Evolutionary conservation across 1,139 yeast genomes (phyloP), one percentile per base, ranked within the genome.

Genomic region (Wickerhamomyces sp.): DNA sequence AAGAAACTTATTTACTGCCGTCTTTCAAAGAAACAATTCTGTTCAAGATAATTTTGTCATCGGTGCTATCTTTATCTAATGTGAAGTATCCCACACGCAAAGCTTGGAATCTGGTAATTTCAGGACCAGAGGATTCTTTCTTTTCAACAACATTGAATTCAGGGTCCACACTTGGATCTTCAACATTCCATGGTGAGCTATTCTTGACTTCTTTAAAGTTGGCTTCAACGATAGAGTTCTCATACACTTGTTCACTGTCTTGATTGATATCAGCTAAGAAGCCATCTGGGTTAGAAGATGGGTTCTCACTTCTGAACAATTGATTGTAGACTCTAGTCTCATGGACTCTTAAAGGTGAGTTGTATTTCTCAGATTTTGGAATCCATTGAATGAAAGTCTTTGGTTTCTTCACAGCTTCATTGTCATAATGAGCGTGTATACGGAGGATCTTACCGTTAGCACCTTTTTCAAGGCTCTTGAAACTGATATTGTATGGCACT

Each of bases 331-430:
- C 73, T 63, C 98, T 79, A 21, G 90, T 87, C 64, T 92, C 96
- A 28, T 73, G 64, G 41, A 94, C 63, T 36, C 63, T 63, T 20
- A 82, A 69, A 7, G 89, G 89, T 7, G 88, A 79, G 35, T 68
- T 66, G 54, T 76, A 69, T 44, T 74, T 73, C 30, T 72, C 69
- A 15, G 80, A 68, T 46, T 78, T 77, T 34, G 97, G 96, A 41
- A 94, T 81, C 99, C 99, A 94, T 67, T 94, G 98, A 58, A 94
- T 89, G 59, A 72, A 94, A 2, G 98, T 89, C 74, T 90, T 92
- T 57, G 74, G 72, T 55, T 73, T 75, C 36, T 70, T 68, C 31
- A 63, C 62, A 37, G 70, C 65, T 42, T 76, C 86, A 49, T 78
- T 78, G 58, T 89, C 88, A 60, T 92, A 92, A 56, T 83, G 77